Base-by-base conservation (phyloP, 2,329 filamentous ascomycete genomes). In the Colletotrichum gigasporum region DNA sequence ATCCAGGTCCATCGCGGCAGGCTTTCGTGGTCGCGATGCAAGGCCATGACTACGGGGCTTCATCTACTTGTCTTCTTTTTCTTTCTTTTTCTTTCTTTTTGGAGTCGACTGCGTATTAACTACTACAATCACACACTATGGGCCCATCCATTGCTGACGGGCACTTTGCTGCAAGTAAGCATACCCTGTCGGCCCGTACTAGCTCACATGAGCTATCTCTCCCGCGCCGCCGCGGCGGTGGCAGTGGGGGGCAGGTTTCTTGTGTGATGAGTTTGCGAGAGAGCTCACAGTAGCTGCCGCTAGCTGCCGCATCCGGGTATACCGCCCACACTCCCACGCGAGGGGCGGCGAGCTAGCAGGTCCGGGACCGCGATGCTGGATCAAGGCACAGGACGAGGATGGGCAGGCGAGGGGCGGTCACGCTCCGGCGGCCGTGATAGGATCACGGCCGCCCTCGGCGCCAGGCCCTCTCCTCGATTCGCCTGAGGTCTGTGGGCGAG, bases 171-270 rank as follows among this genome's bases (percentile, higher is more conserved):
- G 42, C 22, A 44, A 14, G 48, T 53, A 42, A 54, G 55, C 32
- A 20, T 26, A 35, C 61, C 47, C 28, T 52, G 61, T 53, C 47
- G 9, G 16, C 20, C n/a, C 42, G 4, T 28, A 11, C n/a, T 37
- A 48, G 55, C 47, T 53, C 61, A 53, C 47, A 60, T 48, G 39
- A 48, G 47, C 55, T 44, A 35, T 32, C 16, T 26, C n/a, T 8
- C 6, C 56, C n/a, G 34, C 18, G n/a, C 9, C n/a, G n/a, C 61
- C 39, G 35, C 10, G 52, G 44, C 18, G 35, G 14, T 10, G 37
- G 37, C 35, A 14, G 20, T 7, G 5, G 18, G 32, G 39, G 12
- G 20, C 22, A 28, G 47, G 35, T 26, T 12, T 12, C 10, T n/a
- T 11, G 28, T 35, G 10, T 18, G n/a, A 30, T n/a, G n/a, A n/a